phyloP scores from a whole-genome alignment of 2,329 filamentous ascomycete species.

The Aspergillus quadricinctus region DNA sequence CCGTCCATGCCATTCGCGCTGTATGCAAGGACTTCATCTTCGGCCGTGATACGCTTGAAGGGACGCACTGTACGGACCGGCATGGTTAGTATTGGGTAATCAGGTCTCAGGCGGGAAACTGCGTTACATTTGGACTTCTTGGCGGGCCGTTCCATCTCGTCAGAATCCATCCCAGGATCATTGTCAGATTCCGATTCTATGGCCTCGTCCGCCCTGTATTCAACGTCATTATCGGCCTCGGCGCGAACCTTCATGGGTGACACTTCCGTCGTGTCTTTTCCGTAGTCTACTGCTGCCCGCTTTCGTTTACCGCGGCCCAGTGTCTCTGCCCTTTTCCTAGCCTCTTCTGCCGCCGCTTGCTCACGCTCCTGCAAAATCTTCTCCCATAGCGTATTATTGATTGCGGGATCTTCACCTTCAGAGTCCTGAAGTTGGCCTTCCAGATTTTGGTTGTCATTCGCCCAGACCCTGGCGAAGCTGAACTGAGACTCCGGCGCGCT shows the following conservation, averaged over 20 bases:
- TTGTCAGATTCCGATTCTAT: conserved; percentile 25
- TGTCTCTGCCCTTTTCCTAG: conserved; percentile 63
- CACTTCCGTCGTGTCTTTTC: conserved; percentile 11
- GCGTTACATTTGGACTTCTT: conserved; percentile 19
- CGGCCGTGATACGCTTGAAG: conserved; percentile 36
- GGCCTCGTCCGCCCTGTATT: conserved; percentile 27
- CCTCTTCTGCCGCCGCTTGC: conserved; percentile 68
- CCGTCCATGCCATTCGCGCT: conserved; percentile 15
- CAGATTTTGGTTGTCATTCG: conserved; percentile 68
- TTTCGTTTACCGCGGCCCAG: conserved; percentile 81
- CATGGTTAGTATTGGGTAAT: conserved; percentile 7
- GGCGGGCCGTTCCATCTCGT: conserved; percentile 21
- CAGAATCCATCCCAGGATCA: conserved; percentile 16
- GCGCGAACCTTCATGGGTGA: conserved; percentile 20
- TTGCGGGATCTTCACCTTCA: conserved; percentile 41
- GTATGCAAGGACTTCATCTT: background rate
- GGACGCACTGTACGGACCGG: conserved; percentile 24
- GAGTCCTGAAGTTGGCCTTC: conserved; percentile 57
- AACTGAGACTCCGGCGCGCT: conserved; percentile 73
- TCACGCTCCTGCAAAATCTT: conserved; percentile 82
- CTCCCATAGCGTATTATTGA: conserved; percentile 77
- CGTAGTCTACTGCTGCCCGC: conserved; percentile 49
- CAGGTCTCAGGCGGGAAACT: background rate
- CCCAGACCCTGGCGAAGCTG: conserved; percentile 87
- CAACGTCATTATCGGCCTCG: conserved; percentile 25